phyloP scores from a whole-genome alignment of 2,329 filamentous ascomycete genomes.

The Talaromyces sp. region DNA sequence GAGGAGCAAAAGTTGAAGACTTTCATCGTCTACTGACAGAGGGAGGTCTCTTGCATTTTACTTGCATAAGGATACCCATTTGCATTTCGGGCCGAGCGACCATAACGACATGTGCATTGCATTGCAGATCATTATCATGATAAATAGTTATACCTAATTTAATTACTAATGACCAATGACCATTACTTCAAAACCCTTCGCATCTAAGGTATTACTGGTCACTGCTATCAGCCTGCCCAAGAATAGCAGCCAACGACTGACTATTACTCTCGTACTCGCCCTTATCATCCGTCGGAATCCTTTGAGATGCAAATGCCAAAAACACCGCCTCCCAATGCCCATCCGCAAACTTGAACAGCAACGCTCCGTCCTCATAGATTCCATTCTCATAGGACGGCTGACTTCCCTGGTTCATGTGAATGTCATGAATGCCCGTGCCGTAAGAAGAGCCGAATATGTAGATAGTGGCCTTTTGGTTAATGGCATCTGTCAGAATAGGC shows the following conservation, averaged over 20 bases:
- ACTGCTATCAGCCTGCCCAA: conserved; percentile 1
- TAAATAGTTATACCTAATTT: not conserved
- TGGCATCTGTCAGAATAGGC: conserved; percentile 34
- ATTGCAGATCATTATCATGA: conserved; percentile 1
- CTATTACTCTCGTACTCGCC: conserved; percentile 21
- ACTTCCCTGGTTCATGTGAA: conserved; percentile 44
- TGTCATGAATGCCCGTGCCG: conserved; percentile 36
- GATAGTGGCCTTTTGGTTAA: conserved; percentile 33
- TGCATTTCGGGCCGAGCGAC: not conserved
- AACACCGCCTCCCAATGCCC: conserved; percentile 41
- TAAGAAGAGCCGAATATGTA: conserved; percentile 40
- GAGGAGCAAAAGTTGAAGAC: not conserved
- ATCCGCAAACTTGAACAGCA: conserved; percentile 35
- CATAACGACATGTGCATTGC: not conserved
- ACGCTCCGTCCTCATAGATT: conserved; percentile 35
- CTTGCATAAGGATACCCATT: conserved; percentile 1
- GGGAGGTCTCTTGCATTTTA: not conserved
- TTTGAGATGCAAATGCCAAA: conserved; percentile 39
- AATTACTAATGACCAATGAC: not conserved
- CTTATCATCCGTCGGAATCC: conserved; percentile 32
- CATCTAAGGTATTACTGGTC: not conserved
- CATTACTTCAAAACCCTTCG: not conserved
- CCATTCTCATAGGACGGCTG: conserved; percentile 32
- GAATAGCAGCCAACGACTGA: conserved; percentile 18
- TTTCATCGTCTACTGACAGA: not conserved